These are phyloP conservation scores for Sphagnum magellanicum DNA, from an alignment of 228 moss, liverwort and hornwort genomes.

Conservation along the genomic window DNA sequence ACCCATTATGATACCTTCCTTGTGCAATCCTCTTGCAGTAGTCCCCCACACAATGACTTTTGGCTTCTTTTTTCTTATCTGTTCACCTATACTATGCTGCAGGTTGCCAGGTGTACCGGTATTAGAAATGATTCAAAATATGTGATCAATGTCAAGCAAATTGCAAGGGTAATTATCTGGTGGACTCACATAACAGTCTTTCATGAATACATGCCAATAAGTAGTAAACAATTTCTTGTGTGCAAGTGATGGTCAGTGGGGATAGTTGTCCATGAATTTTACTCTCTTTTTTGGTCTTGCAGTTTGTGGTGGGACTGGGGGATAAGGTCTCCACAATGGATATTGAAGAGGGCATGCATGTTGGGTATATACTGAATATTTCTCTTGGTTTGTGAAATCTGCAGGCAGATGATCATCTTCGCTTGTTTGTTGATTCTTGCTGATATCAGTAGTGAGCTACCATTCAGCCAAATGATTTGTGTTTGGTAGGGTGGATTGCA, in stretches of 20 bases:
- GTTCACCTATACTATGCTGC: conserved; percentile 5
- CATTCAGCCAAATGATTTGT: not conserved
- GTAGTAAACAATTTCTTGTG: not conserved
- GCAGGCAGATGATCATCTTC: not conserved
- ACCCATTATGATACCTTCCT: not conserved
- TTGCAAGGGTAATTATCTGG: conserved; percentile 65
- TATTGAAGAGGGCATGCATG: conserved; percentile 99
- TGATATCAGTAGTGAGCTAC: not conserved
- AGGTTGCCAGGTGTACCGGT: conserved; percentile 97
- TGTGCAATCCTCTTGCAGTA: not conserved
- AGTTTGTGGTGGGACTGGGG: conserved; percentile 98
- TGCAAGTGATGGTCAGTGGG: not conserved
- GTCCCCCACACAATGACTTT: not conserved
- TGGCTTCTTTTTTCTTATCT: not conserved
- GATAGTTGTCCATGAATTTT: not conserved
- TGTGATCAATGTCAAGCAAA: conserved; percentile 96
- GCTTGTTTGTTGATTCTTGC: not conserved
- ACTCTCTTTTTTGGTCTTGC: conserved; percentile 19
- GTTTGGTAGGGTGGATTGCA: conserved; percentile 78
- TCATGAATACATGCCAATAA: not conserved
- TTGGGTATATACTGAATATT: conserved; percentile 47
- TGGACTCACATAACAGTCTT: not conserved
- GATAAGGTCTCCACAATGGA: conserved; percentile 97
- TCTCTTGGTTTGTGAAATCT: not conserved
- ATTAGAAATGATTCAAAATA: conserved; percentile 98